Evolutionary conservation across 2,329 filamentous ascomycete species (phyloP), one percentile per base, ranked within the genome.

Genomic region (Apiospora aurea): DNA sequence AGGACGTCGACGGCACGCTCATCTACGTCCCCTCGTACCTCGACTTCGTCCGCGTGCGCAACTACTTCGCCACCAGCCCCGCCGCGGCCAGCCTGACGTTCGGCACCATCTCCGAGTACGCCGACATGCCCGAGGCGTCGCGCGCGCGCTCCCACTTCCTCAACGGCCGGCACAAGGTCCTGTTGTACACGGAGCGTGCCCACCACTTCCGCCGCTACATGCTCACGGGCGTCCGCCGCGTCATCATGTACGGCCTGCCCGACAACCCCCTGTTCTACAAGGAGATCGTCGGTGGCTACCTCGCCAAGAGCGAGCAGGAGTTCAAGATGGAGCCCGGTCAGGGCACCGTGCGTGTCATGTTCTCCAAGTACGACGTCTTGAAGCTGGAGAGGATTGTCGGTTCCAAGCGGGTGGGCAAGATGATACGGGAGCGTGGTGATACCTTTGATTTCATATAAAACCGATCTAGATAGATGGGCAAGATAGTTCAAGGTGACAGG

Each of bases 191-290:
- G 1, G 96, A 97, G 81, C 91, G 96, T 72, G 94, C 95, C n/a
- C 96, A 99, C 82, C 96, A 99, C 82, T 98, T 98, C 86, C 91
- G 94, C 69, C 89, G 96, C n/a, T 95, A 96, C 79, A 89, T 90
- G 75, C 87, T 99, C 70, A 89, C 90, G 47, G 96, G 96, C 29
- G 94, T 96, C 18, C 92, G 91, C 81, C 88, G 91, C 53, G 89
- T 98, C n/a, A 88, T 98, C 69, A 92, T 97, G 86, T 98, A 98
- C 80, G 93, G 92, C 0, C 82, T 98, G 44, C 96, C 96, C 0
- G 96, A 98, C 77, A 97, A 98, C 80, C 93, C 93, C 38, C 80
- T 89, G 26, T 96, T 96, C 77, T 97, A 96, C 80, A 87, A 87
- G 51, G 94, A 97, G 83, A 86, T 96, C 70, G 89, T 92, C 0